These are phyloP conservation scores for Verticillium dahliae DNA, from an alignment of 2,329 filamentous ascomycete genomes.

Conservation along the genomic window DNA sequence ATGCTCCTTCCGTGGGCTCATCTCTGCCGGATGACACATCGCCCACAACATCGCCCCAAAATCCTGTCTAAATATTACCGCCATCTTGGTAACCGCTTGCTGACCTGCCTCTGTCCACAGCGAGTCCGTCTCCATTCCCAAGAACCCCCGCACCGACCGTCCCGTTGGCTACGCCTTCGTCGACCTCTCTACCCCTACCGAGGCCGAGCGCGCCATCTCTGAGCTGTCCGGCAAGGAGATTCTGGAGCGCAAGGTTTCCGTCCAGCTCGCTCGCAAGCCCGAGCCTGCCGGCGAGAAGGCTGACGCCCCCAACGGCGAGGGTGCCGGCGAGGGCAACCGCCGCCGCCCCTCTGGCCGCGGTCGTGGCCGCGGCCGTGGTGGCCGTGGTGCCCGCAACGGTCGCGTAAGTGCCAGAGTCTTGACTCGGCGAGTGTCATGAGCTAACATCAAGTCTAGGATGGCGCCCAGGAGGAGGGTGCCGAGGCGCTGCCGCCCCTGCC, in stretches of 20 bases:
- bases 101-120: constrained; percentile 37
- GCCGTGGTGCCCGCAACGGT: constrained; percentile 58
- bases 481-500: constrained; percentile 24
- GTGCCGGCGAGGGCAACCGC: constrained; percentile 58
- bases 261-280: constrained; percentile 96
- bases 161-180: constrained; percentile 99
- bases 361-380: constrained; percentile 64
- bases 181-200: constrained; percentile 87
- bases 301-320: constrained; percentile 72
- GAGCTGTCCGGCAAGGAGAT: constrained; percentile 98
- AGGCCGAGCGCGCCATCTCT: constrained; percentile 91
- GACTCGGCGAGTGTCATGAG: constrained; percentile 2
- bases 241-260: constrained; percentile 96
- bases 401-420: constrained; percentile 29
- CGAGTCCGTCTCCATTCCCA: constrained; percentile 97
- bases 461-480: constrained; percentile 37
- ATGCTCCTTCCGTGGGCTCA: background rate
- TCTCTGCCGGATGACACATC: background rate
- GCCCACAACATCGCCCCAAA: background rate
- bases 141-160: constrained; percentile 97
- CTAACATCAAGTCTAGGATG: constrained; percentile 17
- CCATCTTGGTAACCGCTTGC: background rate
- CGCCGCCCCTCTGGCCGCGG: constrained; percentile 58
- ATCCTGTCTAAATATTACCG: background rate
- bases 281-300: constrained; percentile 74